Conservation (phyloP, 2,329 filamentous ascomycete species). For the Aspergillus japonicus region DNA sequence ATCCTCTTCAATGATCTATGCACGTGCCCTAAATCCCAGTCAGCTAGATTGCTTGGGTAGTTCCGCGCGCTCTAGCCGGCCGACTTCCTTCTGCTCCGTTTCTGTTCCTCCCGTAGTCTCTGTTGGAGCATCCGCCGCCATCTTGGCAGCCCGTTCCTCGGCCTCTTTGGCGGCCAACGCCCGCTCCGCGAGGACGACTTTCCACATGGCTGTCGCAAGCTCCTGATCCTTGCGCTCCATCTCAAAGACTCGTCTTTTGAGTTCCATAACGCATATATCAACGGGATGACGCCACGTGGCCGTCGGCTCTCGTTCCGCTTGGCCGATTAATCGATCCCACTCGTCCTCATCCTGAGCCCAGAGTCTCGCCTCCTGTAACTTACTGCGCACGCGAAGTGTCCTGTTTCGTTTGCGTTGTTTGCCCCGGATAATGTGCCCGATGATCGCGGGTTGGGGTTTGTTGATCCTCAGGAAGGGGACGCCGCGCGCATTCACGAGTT, state of each 20-base stretch:
- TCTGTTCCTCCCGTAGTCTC: not conserved
- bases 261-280: slow-evolving; percentile 20
- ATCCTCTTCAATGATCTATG: no score
- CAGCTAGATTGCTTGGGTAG: not conserved
- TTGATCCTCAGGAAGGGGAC: slow-evolving; percentile 46
- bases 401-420: slow-evolving; percentile 38
- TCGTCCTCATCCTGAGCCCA: slow-evolving; percentile 40
- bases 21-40: no score
- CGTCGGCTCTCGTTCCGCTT: slow-evolving; percentile 13
- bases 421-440: slow-evolving; percentile 38
- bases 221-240: slow-evolving; percentile 29
- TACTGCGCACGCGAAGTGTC: slow-evolving; percentile 31
- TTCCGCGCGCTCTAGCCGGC: not conserved
- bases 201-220: slow-evolving; percentile 39
- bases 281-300: slow-evolving; percentile 27
- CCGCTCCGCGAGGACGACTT: slow-evolving; percentile 41
- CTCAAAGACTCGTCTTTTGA: slow-evolving; percentile 24
- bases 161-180: slow-evolving; percentile 34
- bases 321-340: slow-evolving; percentile 40
- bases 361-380: slow-evolving; percentile 20
- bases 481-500: slow-evolving; percentile 43
- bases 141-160: slow-evolving; percentile 3
- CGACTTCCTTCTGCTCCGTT: not conserved
- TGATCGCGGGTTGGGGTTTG: slow-evolving; percentile 43
- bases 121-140: not conserved